phyloP scores from a whole-genome alignment of 495 filamentous ascomycete species.

The Geoglossum glabrum region DNA sequence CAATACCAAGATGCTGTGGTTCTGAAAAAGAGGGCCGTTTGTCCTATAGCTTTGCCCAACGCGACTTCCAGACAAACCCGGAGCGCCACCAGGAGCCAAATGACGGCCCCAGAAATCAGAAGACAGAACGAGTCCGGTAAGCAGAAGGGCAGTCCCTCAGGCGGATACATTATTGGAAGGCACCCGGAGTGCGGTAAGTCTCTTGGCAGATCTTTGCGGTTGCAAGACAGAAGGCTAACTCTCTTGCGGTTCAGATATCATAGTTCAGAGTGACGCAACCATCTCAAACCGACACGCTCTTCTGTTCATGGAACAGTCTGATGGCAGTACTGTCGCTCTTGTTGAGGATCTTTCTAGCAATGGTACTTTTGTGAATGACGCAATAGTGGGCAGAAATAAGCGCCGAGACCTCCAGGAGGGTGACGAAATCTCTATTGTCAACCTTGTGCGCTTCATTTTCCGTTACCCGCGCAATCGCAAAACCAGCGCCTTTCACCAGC shows the following conservation, averaged over 20 bases:
- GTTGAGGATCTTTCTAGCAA: conserved; percentile 91
- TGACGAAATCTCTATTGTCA: conserved; percentile 74
- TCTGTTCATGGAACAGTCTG: conserved; percentile 70
- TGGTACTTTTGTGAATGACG: conserved; percentile 89
- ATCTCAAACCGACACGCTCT: conserved; percentile 95
- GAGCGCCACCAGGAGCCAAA: conserved; percentile 16
- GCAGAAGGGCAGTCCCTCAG: conserved; percentile 33
- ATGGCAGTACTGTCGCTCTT: conserved; percentile 58
- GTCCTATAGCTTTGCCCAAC: conserved; percentile 27
- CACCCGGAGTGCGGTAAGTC: conserved; percentile 83
- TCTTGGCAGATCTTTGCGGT: not conserved
- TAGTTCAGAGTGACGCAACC: conserved; percentile 54
- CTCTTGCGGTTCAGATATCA: conserved; percentile 36
- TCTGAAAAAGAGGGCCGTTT: conserved; percentile 44
- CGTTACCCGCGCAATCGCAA: conserved; percentile 61
- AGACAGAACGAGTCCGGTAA: conserved; percentile 28
- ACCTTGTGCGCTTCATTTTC: conserved; percentile 72
- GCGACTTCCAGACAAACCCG: conserved; percentile 16
- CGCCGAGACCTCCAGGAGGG: conserved; percentile 68
- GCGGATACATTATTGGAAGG: conserved; percentile 81
- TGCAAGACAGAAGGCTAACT: not conserved
- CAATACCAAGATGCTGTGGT: conserved; percentile 50
- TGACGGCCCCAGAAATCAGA: conserved; percentile 29
- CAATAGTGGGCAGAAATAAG: conserved; percentile 77
- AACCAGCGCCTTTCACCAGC: conserved; percentile 60